Evolutionary conservation across 164 flowering plant genomes (phyloP).

Genomic region (Piper betle): DNA sequence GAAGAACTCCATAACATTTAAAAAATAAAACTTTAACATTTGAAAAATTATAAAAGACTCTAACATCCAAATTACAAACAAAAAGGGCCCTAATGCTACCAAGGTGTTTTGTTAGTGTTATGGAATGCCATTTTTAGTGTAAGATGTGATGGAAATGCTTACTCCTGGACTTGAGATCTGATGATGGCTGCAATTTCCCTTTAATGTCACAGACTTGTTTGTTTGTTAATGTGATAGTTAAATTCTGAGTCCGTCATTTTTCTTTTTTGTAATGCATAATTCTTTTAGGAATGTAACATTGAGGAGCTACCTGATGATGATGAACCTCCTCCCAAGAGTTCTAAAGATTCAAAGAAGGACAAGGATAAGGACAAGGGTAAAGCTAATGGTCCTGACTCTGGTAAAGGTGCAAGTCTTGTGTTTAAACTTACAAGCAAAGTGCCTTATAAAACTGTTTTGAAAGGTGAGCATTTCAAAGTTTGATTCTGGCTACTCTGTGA

Average conservation of each 20-base stretch:
- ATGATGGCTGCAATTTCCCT: too few relatives aligned
- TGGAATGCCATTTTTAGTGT: too few relatives aligned
- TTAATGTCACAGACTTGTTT: too few relatives aligned
- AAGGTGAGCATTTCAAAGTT: conserved; percentile 34
- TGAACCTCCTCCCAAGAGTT: conserved; percentile 70
- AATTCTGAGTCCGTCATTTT: not conserved
- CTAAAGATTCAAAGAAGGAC: conserved; percentile 38
- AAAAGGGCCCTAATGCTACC: too few relatives aligned
- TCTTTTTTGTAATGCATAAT: not conserved
- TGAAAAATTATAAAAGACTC: too few relatives aligned
- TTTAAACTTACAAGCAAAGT: conserved; percentile 85
- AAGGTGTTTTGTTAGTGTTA: too few relatives aligned
- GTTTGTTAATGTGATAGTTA: not conserved
- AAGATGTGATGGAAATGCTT: too few relatives aligned
- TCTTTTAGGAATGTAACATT: conserved; percentile 67
- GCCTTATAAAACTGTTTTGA: conserved; percentile 84
- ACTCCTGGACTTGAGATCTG: too few relatives aligned
- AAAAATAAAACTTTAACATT: too few relatives aligned
- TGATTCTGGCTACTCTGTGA: not conserved
- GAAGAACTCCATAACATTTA: too few relatives aligned
- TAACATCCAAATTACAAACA: too few relatives aligned
- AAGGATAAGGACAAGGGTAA: conserved; percentile 29
- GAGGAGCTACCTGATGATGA: conserved; percentile 84
- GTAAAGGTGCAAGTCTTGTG: conserved; percentile 52
- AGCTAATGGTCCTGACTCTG: conserved; percentile 76